Evolutionary conservation across 2,329 filamentous ascomycete genomes (phyloP), one percentile per base, ranked within the genome.

Genomic region (Byssothecium circinans): DNA sequence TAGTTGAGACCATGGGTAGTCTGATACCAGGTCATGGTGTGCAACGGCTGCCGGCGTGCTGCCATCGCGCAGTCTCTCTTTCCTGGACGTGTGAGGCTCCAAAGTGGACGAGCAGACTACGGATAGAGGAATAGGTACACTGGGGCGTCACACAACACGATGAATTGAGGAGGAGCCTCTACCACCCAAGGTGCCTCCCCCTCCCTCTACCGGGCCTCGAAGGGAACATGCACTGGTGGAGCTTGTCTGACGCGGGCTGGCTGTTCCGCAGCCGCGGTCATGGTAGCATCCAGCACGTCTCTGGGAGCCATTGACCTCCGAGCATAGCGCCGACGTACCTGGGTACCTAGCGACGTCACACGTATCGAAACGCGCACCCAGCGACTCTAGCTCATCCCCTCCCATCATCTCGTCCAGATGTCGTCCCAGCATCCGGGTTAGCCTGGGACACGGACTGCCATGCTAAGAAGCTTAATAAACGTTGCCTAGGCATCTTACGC

Each of bases 231-330:
- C 58, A 42, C 45, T 54, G 47, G 65, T 55, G 56, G 64, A 64
- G 56, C 61, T 69, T 64, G 60, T 67, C 67, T 65, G 60, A 70
- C 71, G 62, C 65, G 62, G 70, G 67, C 69, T 68, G 69, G 56
- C 56, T 65, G 59, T 64, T 66, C 72, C 71, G 72, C 67, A 69
- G 67, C 70, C 71, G 68, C 71, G 70, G 65, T 54, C 65, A 70
- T 72, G 72, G 70, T 71, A 70, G 67, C 69, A 70, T 64, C 54
- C 59, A 39, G 55, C 53, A 64, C 61, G 65, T 65, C 64, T 62
- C 60, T 62, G 6, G 30, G 15, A 20, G 12, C 18, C 18, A 12
- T 11, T 8, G 25, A 36, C 37, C 18, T 42, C 45, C 34, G 40
- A 47, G 50, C 19, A 54, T 44, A 50, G 47, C 41, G 48, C 29